These are phyloP conservation scores for Cladophialophora exuberans DNA, from an alignment of 2,329 filamentous ascomycete genomes.

Conservation along the genomic window DNA sequence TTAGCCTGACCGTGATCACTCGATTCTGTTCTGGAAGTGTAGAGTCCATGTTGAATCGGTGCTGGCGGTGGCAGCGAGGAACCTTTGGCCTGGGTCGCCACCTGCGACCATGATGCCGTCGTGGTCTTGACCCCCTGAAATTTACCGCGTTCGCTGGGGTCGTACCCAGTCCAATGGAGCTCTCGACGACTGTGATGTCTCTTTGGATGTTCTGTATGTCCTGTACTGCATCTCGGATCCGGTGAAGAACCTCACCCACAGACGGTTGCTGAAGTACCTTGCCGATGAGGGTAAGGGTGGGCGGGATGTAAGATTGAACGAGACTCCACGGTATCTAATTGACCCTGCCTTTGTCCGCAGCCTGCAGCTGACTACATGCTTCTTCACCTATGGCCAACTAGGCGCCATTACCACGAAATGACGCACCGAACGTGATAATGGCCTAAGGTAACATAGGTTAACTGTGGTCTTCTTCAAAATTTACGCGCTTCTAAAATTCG, in stretches of 20 bases:
- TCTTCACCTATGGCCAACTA: too few species aligned
- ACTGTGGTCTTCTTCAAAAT: too few species aligned
- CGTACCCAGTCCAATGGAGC: constrained; percentile 10
- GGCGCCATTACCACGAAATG: too few species aligned
- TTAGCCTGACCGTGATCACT: too few species aligned
- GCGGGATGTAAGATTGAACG: constrained; percentile 5
- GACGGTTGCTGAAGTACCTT: constrained; percentile 13
- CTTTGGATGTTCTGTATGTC: constrained; percentile 11
- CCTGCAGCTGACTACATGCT: constrained; percentile 9
- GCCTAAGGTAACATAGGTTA: too few species aligned
- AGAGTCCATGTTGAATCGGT: too few species aligned
- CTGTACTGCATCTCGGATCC: constrained; percentile 12
- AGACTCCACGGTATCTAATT: constrained; percentile 13
- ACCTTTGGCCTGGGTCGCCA: constrained; percentile 12
- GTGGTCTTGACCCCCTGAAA: constrained; percentile 8
- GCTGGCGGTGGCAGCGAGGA: constrained; percentile 2
- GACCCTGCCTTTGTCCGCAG: constrained; percentile 10
- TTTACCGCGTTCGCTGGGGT: constrained; percentile 1
- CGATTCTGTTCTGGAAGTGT: too few species aligned
- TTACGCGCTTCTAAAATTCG: too few species aligned
- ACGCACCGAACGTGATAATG: too few species aligned
- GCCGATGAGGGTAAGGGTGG: constrained; percentile 10
- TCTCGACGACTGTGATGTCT: constrained; percentile 14
- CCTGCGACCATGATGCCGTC: constrained; percentile 14
- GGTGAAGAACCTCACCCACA: not conserved